Evolutionary conservation across 306 rosid genomes (phyloP).

Genomic region (Cicer bijugum): DNA sequence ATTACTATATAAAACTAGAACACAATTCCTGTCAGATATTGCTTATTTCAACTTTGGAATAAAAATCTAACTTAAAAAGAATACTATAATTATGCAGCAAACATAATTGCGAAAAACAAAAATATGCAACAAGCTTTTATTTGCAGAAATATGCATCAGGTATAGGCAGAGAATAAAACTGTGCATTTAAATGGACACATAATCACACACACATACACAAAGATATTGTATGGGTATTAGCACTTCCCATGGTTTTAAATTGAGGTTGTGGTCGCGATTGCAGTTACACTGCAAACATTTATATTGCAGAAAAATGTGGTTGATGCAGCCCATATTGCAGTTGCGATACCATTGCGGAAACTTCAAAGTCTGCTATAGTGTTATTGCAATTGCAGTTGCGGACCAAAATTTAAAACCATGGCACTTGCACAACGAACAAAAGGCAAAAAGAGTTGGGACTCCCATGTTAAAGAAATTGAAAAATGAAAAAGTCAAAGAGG

Average conservation of each 20-base stretch:
- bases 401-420: too few species aligned
- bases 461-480: neutral
- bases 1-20: neutral
- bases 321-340: too few species aligned
- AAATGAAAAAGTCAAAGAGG: neutral
- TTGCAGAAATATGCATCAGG: constrained; percentile 5
- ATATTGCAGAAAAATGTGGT: too few species aligned
- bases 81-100: neutral
- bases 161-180: too few species aligned
- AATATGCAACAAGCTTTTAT: neutral
- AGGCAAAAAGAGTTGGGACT: neutral
- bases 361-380: too few species aligned
- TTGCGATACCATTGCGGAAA: too few species aligned
- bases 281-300: too few species aligned
- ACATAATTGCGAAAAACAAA: neutral
- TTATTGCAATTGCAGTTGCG: too few species aligned
- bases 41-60: constrained; percentile 13
- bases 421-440: constrained; percentile 11
- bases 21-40: neutral
- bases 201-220: neutral
- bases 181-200: neutral
- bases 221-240: neutral
- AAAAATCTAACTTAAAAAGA: constrained; percentile 1
- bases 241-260: neutral
- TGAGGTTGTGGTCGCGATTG: too few species aligned